Conservation (phyloP, 331 rosid species). For the Malus hybrid region DNA sequence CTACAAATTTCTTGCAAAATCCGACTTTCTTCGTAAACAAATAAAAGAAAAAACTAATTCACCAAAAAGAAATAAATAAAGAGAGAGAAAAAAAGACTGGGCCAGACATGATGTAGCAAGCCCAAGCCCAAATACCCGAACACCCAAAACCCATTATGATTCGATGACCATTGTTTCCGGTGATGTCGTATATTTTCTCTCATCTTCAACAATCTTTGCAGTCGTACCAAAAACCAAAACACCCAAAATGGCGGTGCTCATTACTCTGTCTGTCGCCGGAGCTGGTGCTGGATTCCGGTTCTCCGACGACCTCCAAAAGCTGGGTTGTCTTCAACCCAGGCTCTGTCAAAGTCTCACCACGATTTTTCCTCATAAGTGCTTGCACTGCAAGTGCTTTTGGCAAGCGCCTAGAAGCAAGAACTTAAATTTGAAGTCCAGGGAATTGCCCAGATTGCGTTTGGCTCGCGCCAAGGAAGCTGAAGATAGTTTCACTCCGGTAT, state of each 20-base stretch:
- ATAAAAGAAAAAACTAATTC: background rate
- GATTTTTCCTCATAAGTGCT: constrained; percentile 16
- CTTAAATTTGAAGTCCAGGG: constrained; percentile 19
- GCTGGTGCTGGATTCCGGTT: constrained; percentile 18
- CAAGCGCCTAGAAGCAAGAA: constrained; percentile 8
- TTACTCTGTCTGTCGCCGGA: constrained; percentile 43
- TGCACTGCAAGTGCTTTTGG: constrained; percentile 23
- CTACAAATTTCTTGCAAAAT: no score
- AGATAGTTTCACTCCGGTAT: constrained; percentile 55
- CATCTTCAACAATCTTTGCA: background rate
- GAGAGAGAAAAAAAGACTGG: background rate
- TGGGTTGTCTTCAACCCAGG: constrained; percentile 24
- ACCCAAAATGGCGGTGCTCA: constrained; percentile 42
- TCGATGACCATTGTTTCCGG: no score
- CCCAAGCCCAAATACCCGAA: background rate
- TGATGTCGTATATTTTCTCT: background rate
- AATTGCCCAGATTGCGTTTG: constrained; percentile 18
- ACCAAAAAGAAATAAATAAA: no score
- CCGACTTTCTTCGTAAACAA: background rate
- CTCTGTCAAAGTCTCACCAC: constrained; percentile 19
- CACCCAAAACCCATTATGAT: background rate
- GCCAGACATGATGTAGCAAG: background rate
- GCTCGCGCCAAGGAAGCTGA: constrained; percentile 69
- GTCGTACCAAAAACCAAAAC: background rate
- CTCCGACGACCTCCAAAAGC: constrained; percentile 21